These are phyloP conservation scores for Chrysanthemum makinoi DNA, from an alignment of 129 eudicot genomes.

Conservation along the genomic window DNA sequence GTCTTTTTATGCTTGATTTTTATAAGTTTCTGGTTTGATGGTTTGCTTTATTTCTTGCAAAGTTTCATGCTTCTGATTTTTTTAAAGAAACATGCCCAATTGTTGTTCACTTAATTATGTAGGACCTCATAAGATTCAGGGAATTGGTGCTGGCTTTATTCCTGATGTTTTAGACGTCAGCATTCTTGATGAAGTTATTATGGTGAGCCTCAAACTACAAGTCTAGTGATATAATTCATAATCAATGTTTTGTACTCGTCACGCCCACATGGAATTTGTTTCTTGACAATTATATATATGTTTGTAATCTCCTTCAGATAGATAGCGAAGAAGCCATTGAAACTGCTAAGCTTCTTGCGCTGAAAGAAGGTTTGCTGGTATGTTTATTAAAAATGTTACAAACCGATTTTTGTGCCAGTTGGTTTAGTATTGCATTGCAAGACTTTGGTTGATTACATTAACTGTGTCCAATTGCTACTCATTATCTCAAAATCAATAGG, in stretches of 20 bases:
- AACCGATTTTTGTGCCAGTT: no score
- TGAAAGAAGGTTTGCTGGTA: slow-evolving; percentile 83
- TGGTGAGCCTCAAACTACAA: slow-evolving; percentile 32
- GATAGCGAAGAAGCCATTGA: slow-evolving; percentile 73
- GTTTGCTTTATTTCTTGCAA: background rate
- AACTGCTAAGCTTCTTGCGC: slow-evolving; percentile 70
- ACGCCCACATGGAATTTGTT: no score
- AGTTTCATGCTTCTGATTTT: background rate
- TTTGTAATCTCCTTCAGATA: slow-evolving; percentile 37
- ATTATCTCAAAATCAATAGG: slow-evolving; percentile 28
- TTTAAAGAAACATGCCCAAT: slow-evolving; percentile 15
- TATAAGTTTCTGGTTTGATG: background rate
- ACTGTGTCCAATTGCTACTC: no score
- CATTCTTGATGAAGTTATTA: slow-evolving; percentile 57
- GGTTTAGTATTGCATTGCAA: background rate
- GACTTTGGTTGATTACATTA: background rate
- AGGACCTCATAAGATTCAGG: slow-evolving; percentile 66
- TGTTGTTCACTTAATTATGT: no score
- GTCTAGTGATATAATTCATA: background rate
- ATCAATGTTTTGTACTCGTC: background rate
- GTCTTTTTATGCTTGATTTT: slow-evolving; percentile 1
- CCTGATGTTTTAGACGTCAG: slow-evolving; percentile 48
- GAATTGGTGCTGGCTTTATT: slow-evolving; percentile 65
- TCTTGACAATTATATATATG: background rate
- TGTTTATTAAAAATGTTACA: slow-evolving; percentile 3